Percentiles rank a stretch among this genome's conserved stretches.
Conservation (phyloP, 169 alveolate genomes). For the Eimeria maxima region DNA sequence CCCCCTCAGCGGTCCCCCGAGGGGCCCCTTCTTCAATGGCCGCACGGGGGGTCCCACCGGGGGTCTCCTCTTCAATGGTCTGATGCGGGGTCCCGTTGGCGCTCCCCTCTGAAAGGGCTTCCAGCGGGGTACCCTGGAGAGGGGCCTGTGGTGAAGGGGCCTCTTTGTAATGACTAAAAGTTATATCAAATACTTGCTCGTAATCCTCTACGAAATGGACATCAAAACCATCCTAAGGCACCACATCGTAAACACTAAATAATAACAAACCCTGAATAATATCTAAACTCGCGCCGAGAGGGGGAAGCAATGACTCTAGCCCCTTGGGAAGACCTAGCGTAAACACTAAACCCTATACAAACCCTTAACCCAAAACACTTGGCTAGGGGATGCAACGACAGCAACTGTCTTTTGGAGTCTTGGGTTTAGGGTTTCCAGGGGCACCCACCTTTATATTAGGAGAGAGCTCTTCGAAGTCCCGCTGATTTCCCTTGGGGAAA, state of each 20-base stretch:
- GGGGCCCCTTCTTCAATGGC: background rate
- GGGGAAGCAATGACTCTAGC: too few species aligned
- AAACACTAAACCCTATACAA: background rate
- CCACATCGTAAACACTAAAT: too few species aligned
- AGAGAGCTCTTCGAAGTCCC: slow-evolving; percentile 80
- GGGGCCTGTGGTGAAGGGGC: background rate
- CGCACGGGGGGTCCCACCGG: background rate
- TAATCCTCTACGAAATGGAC: slow-evolving; percentile 85
- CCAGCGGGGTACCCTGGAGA: background rate
- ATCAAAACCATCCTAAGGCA: slow-evolving; percentile 76
- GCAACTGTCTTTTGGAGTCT: background rate
- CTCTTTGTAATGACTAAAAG: slow-evolving; percentile 68
- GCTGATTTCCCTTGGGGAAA: slow-evolving; percentile 79
- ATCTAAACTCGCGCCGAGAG: too few species aligned
- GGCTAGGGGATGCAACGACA: background rate
- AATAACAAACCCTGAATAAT: background rate
- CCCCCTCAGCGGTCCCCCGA: slow-evolving; percentile 17
- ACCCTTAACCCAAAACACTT: background rate
- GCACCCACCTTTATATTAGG: slow-evolving; percentile 79
- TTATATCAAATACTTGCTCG: slow-evolving; percentile 83
- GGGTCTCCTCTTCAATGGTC: too few species aligned
- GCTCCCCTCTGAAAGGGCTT: background rate
- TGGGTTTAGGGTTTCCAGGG: slow-evolving; percentile 7
- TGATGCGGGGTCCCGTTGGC: too few species aligned
- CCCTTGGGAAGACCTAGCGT: too few species aligned